Percentiles rank a stretch among this genome's conserved stretches.
These are phyloP conservation scores for Thelonectria discophora DNA, from an alignment of 2,329 filamentous ascomycete genomes.

Conservation along the genomic window DNA sequence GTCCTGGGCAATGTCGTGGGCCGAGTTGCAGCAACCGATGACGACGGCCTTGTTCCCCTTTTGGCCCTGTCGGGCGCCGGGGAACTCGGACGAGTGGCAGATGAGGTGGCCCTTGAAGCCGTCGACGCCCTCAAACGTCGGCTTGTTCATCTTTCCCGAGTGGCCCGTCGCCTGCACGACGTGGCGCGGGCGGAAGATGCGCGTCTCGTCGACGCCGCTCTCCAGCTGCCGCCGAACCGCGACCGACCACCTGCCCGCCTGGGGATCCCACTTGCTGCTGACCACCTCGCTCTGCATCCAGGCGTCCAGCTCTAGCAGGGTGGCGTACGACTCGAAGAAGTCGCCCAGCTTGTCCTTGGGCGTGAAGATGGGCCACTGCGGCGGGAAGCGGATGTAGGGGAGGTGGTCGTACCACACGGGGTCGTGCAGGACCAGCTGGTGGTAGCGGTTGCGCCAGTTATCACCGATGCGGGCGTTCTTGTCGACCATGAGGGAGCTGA, in stretches of 20 bases:
- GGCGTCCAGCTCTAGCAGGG: slow-evolving; percentile 71
- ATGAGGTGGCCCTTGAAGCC: slow-evolving; percentile 20
- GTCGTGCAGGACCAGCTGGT: slow-evolving; percentile 73
- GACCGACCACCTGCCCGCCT: slow-evolving; percentile 18
- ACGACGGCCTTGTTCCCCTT: slow-evolving; percentile 70
- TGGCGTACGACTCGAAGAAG: slow-evolving; percentile 73
- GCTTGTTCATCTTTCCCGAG: slow-evolving; percentile 21
- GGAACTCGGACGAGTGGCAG: slow-evolving; percentile 21
- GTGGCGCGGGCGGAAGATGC: slow-evolving; percentile 14
- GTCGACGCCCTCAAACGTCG: slow-evolving; percentile 6
- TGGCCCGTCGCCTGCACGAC: slow-evolving; percentile 22
- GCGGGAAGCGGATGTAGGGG: slow-evolving; percentile 71
- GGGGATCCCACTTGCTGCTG: slow-evolving; percentile 33
- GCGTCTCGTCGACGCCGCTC: slow-evolving; percentile 9
- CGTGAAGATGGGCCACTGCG: slow-evolving; percentile 74
- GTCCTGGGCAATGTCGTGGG: slow-evolving; percentile 74
- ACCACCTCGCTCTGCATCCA: slow-evolving; percentile 62
- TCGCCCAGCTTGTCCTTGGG: slow-evolving; percentile 77
- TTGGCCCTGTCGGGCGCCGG: slow-evolving; percentile 13
- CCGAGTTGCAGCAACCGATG: slow-evolving; percentile 74
- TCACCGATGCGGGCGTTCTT: slow-evolving; percentile 66
- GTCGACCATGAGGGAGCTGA: slow-evolving; percentile 67
- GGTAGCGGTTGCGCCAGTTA: slow-evolving; percentile 71
- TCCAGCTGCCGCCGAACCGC: slow-evolving; percentile 14
- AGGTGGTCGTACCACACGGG: slow-evolving; percentile 70